These are phyloP conservation scores for Dactylellina sp. DNA, from an alignment of 2,329 filamentous ascomycete species.

Conservation along the genomic window DNA sequence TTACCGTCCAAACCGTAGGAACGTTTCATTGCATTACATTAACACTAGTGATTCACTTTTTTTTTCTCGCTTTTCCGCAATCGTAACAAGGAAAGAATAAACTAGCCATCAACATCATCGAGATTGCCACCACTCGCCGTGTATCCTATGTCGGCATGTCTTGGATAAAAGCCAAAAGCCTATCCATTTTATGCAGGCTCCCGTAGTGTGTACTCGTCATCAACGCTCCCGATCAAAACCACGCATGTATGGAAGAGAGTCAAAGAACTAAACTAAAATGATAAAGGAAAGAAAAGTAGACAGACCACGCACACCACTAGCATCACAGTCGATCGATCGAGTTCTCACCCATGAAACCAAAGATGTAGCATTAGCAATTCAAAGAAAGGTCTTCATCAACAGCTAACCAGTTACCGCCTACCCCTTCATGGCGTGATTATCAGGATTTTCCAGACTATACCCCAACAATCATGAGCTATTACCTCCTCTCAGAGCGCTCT, in stretches of 20 bases:
- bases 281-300: not conserved
- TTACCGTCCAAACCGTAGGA: too few species aligned
- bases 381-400: not conserved
- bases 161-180: too few species aligned
- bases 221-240: too few species aligned
- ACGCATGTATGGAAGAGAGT: not conserved
- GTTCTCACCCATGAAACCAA: slow-evolving; percentile 14
- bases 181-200: too few species aligned
- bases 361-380: slow-evolving; percentile 22
- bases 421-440: slow-evolving; percentile 20
- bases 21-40: too few species aligned
- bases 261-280: slow-evolving; percentile 4
- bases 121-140: too few species aligned
- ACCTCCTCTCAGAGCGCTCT: not conserved
- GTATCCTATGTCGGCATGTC: too few species aligned
- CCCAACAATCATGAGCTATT: not conserved
- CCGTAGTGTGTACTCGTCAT: too few species aligned
- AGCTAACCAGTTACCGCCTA: slow-evolving; percentile 9
- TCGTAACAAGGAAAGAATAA: too few species aligned
- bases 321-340: not conserved
- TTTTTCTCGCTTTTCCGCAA: too few species aligned
- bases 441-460: not conserved
- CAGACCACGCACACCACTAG: not conserved
- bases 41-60: too few species aligned
- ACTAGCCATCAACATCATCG: too few species aligned